Evolutionary conservation across 352 stramenopile species (phyloP), one percentile per base, ranked within the genome.

Genomic region (Phytophthora pini): DNA sequence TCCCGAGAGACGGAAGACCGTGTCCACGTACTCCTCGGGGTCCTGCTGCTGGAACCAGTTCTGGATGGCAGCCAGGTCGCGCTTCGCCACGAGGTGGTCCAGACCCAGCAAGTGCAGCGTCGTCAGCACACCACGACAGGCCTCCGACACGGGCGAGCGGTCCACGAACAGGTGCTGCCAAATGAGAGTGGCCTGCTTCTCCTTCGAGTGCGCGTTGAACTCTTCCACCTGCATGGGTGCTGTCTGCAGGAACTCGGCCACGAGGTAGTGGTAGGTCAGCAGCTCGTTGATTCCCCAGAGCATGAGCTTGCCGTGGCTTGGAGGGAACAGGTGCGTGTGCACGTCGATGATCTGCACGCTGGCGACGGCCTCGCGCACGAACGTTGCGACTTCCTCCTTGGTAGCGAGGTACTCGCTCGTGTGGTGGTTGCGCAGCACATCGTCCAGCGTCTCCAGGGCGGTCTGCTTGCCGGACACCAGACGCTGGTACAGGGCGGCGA

Each of bases 181-280:
- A 61, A 98, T 95, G 20, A 95, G 61, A 61, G 84, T 62, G 2
- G 93, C 92, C 72, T 98, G 91, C 56, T 87, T 56, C 31, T 80
- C 65, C 77, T 94, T 96, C 26, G 71, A 73, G 44, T 87, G 80
- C 24, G 79, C 67, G 70, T 95, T 96, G 67, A 97, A 97, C 47
- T 67, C 59, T 52, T 96, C 84, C 5, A 90, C 84, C 34, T 81
- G 71, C 13, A 88, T 77, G 15, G 85, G 72, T n/a, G 82, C 86
- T 20, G 89, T 97, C 65, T 96, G 94, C 61, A 98, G 92, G 66
- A 93, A 98, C 80, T 98, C 94, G 3, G 93, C 90, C 15, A 98
- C 93, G 10, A 98, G 74, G 70, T 98, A 98, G 75, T 98, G 94
- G 71, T 98, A 98, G 27, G 92, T 98, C 32, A 98, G 77, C 43